Evolutionary conservation across 352 stramenopile species (phyloP).

Genomic region (Phytophthora boehmeriae): DNA sequence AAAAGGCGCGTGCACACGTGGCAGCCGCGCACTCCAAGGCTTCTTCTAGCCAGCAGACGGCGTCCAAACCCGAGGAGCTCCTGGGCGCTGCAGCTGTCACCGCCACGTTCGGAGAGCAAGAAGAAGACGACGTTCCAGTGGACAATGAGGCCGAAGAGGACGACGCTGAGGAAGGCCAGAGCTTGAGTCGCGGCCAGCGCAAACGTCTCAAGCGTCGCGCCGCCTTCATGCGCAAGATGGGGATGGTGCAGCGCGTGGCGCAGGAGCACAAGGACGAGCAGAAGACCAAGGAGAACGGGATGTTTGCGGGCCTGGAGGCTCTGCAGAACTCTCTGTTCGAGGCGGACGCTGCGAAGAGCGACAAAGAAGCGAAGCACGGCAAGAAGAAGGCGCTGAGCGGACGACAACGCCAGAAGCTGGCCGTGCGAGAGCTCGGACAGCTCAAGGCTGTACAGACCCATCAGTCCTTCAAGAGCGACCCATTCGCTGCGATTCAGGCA

Average conservation of each 20-base stretch:
- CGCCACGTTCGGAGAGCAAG: conserved; percentile 52
- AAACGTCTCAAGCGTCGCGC: conserved; percentile 83
- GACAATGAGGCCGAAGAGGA: conserved; percentile 47
- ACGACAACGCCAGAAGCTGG: conserved; percentile 84
- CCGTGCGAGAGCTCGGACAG: conserved; percentile 81
- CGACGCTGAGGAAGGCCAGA: conserved; percentile 34
- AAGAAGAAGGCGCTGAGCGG: conserved; percentile 74
- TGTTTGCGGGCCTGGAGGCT: conserved; percentile 74
- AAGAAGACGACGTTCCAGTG: conserved; percentile 36
- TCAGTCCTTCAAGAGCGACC: conserved; percentile 78
- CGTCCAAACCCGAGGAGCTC: conserved; percentile 22
- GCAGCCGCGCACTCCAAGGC: conserved; percentile 52
- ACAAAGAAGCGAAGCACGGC: conserved; percentile 7
- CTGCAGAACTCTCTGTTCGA: conserved; percentile 78
- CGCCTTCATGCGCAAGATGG: conserved; percentile 89
- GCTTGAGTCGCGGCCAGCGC: conserved; percentile 79
- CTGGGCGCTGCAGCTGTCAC: conserved; percentile 62
- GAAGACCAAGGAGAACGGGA: conserved; percentile 56
- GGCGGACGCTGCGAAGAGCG: conserved; percentile 43
- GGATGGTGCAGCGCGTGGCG: conserved; percentile 72
- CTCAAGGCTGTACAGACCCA: conserved; percentile 88
- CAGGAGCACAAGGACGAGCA: conserved; percentile 53
- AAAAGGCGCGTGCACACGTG: conserved; percentile 62
- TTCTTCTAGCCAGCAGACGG: conserved; percentile 29
- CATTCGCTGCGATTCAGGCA: conserved; percentile 86